Conservation (phyloP, 2,329 filamentous ascomycete genomes). For the Aspergillus awamori region DNA sequence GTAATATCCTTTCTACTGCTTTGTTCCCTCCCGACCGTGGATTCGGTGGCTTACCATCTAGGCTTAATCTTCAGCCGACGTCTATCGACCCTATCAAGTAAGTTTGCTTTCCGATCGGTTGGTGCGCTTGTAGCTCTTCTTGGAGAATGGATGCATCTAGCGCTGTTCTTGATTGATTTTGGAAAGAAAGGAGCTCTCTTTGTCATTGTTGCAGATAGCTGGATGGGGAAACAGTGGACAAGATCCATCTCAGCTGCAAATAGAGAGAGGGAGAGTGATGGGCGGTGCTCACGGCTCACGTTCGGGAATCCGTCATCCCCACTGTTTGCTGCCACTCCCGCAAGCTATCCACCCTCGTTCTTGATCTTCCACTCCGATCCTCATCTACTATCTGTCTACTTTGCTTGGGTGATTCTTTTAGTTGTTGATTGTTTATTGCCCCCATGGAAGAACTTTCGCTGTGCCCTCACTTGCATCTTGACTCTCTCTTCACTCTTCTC, state of each 20-base stretch:
- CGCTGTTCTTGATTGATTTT: not conserved
- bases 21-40: slow-evolving; percentile 18
- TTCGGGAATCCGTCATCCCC: slow-evolving; percentile 5
- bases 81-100: slow-evolving; percentile 52
- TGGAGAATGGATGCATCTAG: not conserved
- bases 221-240: not conserved
- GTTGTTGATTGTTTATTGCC: too few relatives aligned
- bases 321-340: not conserved
- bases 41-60: slow-evolving; percentile 24
- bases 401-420: too few relatives aligned
- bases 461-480: not conserved
- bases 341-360: not conserved
- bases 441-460: too few relatives aligned
- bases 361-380: not conserved
- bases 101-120: slow-evolving; percentile 31
- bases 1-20: slow-evolving; percentile 13
- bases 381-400: not conserved
- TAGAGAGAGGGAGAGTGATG: not conserved
- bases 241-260: not conserved
- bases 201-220: not conserved
- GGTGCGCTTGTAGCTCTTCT: slow-evolving; percentile 10
- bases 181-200: not conserved
- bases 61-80: slow-evolving; percentile 44
- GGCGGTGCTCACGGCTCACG: slow-evolving; percentile 3
- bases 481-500: not conserved